Evolutionary conservation across 495 filamentous ascomycete species (phyloP).

Genomic region (Tuber aestivum): DNA sequence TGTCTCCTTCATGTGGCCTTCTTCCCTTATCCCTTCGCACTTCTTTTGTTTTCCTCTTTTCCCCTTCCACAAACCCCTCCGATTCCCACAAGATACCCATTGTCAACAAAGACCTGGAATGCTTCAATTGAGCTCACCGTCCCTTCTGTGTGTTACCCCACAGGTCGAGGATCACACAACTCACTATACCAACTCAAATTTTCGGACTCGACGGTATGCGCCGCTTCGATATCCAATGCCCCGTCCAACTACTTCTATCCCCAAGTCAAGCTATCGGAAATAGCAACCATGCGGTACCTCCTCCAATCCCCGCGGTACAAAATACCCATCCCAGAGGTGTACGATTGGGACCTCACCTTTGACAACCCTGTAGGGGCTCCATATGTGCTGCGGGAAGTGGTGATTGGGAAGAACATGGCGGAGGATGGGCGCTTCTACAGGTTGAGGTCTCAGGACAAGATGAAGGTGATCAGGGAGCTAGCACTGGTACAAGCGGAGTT

Average conservation of each 20-base stretch:
- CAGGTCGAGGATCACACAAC: constrained; percentile 42
- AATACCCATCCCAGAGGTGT: constrained; percentile 39
- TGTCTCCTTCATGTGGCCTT: constrained; percentile 24
- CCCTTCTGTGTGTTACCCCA: constrained; percentile 16
- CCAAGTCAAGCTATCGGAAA: constrained; percentile 41
- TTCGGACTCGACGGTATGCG: constrained; percentile 39
- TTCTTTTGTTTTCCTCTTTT: constrained; percentile 6
- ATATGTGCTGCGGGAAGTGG: constrained; percentile 40
- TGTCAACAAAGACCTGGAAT: constrained; percentile 20
- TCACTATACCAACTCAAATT: constrained; percentile 39
- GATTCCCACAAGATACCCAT: constrained; percentile 12
- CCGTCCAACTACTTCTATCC: constrained; percentile 38
- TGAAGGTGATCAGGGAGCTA: constrained; percentile 40
- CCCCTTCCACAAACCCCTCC: constrained; percentile 17
- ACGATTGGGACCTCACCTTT: constrained; percentile 39
- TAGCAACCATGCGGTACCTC: constrained; percentile 43
- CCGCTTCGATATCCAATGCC: constrained; percentile 42
- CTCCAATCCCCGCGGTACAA: constrained; percentile 37
- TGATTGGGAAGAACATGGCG: constrained; percentile 40
- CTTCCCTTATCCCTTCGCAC: constrained; percentile 10
- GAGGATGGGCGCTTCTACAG: constrained; percentile 39
- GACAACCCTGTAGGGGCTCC: constrained; percentile 41
- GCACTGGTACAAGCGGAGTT: constrained; percentile 40
- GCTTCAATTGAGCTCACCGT: constrained; percentile 19
- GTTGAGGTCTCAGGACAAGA: constrained; percentile 29